phyloP scores from a whole-genome alignment of 257 asterid genomes.

The Vinca minor region DNA sequence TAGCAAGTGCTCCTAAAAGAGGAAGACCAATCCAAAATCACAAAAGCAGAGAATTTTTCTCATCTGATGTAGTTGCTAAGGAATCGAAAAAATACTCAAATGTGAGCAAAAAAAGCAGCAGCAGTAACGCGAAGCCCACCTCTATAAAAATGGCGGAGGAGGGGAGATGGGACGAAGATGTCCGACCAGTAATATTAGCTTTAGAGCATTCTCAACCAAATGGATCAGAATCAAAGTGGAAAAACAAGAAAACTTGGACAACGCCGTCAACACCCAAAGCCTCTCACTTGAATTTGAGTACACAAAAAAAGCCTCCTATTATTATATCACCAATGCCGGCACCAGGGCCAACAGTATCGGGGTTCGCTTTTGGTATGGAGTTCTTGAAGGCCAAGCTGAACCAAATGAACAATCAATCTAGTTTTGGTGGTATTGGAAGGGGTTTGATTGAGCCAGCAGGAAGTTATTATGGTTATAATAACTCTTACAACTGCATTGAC shows the following conservation, averaged over 20 bases:
- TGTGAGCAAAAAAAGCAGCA: too few species aligned
- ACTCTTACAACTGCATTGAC: neutral
- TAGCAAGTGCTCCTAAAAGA: neutral
- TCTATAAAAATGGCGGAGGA: slow-evolving; percentile 3
- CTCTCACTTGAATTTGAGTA: too few species aligned
- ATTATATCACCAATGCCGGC: neutral
- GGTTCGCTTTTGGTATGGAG: slow-evolving; percentile 49
- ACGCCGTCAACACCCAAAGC: neutral
- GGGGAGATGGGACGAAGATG: slow-evolving; percentile 17
- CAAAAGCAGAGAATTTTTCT: neutral
- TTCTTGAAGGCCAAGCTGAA: slow-evolving; percentile 55
- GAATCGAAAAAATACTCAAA: too few species aligned
- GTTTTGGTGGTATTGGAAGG: neutral
- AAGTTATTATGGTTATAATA: neutral
- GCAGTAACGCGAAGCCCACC: neutral
- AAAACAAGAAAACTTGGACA: slow-evolving; percentile 36
- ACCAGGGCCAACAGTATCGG: slow-evolving; percentile 12
- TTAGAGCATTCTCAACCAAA: slow-evolving; percentile 44
- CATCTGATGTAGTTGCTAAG: neutral
- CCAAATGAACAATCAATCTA: slow-evolving; percentile 33
- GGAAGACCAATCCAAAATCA: neutral
- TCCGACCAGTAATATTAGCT: slow-evolving; percentile 56
- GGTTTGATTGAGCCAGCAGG: slow-evolving; percentile 8
- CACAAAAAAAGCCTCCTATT: too few species aligned
- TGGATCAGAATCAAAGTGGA: slow-evolving; percentile 27